phyloP scores from a whole-genome alignment of 139 green algal species.

The Yamagishiella unicocca region DNA sequence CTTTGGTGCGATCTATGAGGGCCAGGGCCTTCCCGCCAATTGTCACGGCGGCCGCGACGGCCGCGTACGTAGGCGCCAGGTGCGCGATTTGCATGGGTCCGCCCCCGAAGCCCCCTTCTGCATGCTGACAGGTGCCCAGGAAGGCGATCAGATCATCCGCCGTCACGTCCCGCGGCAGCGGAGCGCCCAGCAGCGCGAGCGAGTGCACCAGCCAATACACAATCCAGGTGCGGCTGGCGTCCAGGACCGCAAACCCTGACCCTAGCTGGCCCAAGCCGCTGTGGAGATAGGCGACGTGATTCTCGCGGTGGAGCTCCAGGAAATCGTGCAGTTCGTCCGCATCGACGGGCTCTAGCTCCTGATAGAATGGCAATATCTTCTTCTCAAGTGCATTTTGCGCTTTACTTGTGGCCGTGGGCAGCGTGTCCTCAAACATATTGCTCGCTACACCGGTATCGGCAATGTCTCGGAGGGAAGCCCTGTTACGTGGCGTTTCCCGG shows the following conservation, averaged over 20 bases:
- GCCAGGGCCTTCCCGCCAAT: conserved; percentile 83
- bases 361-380: conserved; percentile 53
- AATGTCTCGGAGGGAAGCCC: too few species aligned
- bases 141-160: conserved; percentile 76
- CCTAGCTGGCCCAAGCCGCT: conserved; percentile 69
- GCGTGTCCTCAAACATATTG: conserved; percentile 65
- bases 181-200: conserved; percentile 81
- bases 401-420: conserved; percentile 55
- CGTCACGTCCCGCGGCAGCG: conserved; percentile 37
- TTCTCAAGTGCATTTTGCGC: conserved; percentile 74
- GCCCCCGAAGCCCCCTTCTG: conserved; percentile 89
- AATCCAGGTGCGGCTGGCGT: conserved; percentile 92
- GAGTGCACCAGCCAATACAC: conserved; percentile 93
- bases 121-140: conserved; percentile 80
- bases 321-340: conserved; percentile 23
- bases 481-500: too few species aligned
- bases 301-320: conserved; percentile 66
- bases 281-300: conserved; percentile 76
- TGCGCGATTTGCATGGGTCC: conserved; percentile 93
- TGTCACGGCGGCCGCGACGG: conserved; percentile 85
- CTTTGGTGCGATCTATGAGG: conserved; percentile 64
- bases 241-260: conserved; percentile 77
- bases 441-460: neutral
- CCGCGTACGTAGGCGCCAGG: conserved; percentile 95
- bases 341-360: conserved; percentile 44